Evolutionary conservation across 2,329 filamentous ascomycete species (phyloP), one percentile per base, ranked within the genome.

Genomic region (Aureobasidium sp.): DNA sequence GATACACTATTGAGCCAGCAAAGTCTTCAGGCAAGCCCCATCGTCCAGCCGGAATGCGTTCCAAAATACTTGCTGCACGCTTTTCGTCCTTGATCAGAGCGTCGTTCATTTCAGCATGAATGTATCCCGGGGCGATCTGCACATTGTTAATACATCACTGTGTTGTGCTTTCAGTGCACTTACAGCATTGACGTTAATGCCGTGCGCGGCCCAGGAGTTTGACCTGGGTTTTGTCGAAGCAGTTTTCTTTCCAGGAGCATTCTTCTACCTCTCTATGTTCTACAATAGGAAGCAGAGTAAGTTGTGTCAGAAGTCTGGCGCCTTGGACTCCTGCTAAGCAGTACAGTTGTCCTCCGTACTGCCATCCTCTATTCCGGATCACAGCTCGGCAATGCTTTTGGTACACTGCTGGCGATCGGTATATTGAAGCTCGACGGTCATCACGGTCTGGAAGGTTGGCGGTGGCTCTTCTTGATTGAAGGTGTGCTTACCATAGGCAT

Each of bases 41-140:
- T 67, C 90, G 78, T 0, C 88, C 91, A 0, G 89, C 90, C 0
- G 91, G 91, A 68, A 96, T 96, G 61, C 91, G 79, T 41, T 84
- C 85, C 69, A 89, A 81, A 67, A 96, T 96, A 69, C 86, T 87
- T 65, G 80, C 83, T 63, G 88, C 81, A 34, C 91, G 78, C 66
- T 82, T 83, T 68, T 82, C 74, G 73, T 96, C 86, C 58, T 86
- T 83, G 47, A 95, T 83, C 69, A 96, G 75, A 2, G 91, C 91
- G 66, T 81, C 82, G 73, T 96, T 96, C 92, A 96, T 96, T 63
- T 96, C 91, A n/a, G 91, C 96, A 54, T 84, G 88, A 67, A 96
- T 89, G 73, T 96, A 96, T 0, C 91, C 91, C 0, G 91, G 91
- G 3, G 91, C 91, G 69, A 96, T 90, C 54, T 59, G 25, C 6